Base-by-base conservation (phyloP, 2,329 filamentous ascomycete species). In the Periconia digitata region DNA sequence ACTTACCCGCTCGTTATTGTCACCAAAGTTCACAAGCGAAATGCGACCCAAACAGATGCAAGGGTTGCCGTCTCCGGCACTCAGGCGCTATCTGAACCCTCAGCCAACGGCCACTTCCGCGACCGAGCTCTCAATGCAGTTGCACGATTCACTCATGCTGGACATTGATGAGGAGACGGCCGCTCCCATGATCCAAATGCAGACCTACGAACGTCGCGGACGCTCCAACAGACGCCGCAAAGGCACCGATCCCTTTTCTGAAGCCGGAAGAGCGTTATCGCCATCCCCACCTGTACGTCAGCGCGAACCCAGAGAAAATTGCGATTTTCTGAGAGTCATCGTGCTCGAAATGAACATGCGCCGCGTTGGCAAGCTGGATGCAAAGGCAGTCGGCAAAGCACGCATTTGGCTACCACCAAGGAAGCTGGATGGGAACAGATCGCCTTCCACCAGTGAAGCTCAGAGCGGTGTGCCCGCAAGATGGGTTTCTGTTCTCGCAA, bases 321-420 rank as follows among this genome's bases (percentile, higher is more conserved):
- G 79, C 54, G 78, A 85, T 59, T 86, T 86, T 62, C 68, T 86
- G 40, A 78, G 83, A 29, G 78, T 85, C 54, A 81, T 85, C 15
- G 83, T 85, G 10, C 73, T 85, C 40, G 83, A 86, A 67, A 85
- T 85, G 82, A 85, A 85, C 64, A 86, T 86, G 83, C 77, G 83
- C 32, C 77, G 83, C 37, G 75, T 74, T 51, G 83, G 83, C 46
- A 86, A 86, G 69, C 71, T 86, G 38, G 81, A 82, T 51, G 72
- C 79, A 37, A 78, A 79, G 44, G 70, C 70, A 20, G 74, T 78
- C 15, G 80, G 82, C 17, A 74, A 77, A 53, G 83, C 83, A 21
- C 77, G 76, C 47, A 76, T 85, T 50, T 85, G 81, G 80, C 67
- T 85, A 38, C 83, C 83, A 32, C 82, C 83, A 38, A 75, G 83